phyloP scores from a whole-genome alignment of 352 stramenopile genomes.

The Halophytophthora polymorphica region DNA sequence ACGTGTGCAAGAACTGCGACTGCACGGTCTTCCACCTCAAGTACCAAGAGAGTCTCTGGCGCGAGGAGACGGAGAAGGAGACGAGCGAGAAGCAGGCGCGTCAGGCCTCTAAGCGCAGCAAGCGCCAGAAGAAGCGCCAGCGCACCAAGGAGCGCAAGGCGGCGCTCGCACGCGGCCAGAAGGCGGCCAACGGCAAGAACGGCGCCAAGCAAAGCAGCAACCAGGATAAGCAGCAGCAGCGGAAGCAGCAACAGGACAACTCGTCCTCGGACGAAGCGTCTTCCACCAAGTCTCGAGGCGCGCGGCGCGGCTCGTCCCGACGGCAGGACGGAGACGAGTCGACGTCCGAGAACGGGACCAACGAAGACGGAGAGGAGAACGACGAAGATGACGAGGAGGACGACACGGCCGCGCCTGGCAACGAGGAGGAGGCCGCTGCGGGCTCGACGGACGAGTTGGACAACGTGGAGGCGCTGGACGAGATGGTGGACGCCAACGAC shows the following conservation, averaged over 20 bases:
- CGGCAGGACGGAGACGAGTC: slow-evolving; percentile 58
- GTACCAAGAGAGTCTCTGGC: slow-evolving; percentile 95
- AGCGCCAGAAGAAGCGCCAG: slow-evolving; percentile 82
- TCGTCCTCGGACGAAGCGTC: slow-evolving; percentile 58
- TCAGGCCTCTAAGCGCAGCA: slow-evolving; percentile 82
- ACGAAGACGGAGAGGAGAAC: slow-evolving; percentile 29
- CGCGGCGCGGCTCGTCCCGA: slow-evolving; percentile 21
- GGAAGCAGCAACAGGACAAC: slow-evolving; percentile 37
- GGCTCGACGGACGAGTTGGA: slow-evolving; percentile 37
- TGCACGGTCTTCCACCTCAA: slow-evolving; percentile 97
- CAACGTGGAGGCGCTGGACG: slow-evolving; percentile 63
- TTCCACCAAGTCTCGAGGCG: slow-evolving; percentile 31
- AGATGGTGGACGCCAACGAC: slow-evolving; percentile 84
- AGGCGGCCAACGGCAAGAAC: slow-evolving; percentile 19
- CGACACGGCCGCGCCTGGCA: slow-evolving; percentile 20
- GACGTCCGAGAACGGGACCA: slow-evolving; percentile 48
- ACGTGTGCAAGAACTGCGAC: slow-evolving; percentile 96
- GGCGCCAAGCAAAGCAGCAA: slow-evolving; percentile 24
- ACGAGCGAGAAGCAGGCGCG: slow-evolving; percentile 88
- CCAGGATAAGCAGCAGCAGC: slow-evolving; percentile 27
- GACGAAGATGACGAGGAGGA: slow-evolving; percentile 48
- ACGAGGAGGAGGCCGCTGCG: slow-evolving; percentile 22
- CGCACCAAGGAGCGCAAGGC: slow-evolving; percentile 83
- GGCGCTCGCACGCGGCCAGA: slow-evolving; percentile 46
- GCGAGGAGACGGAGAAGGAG: slow-evolving; percentile 92